Percentiles rank a stretch among this genome's conserved stretches.
Conservation (phyloP, 148 eudicot species). For the Camellia granthamiana region DNA sequence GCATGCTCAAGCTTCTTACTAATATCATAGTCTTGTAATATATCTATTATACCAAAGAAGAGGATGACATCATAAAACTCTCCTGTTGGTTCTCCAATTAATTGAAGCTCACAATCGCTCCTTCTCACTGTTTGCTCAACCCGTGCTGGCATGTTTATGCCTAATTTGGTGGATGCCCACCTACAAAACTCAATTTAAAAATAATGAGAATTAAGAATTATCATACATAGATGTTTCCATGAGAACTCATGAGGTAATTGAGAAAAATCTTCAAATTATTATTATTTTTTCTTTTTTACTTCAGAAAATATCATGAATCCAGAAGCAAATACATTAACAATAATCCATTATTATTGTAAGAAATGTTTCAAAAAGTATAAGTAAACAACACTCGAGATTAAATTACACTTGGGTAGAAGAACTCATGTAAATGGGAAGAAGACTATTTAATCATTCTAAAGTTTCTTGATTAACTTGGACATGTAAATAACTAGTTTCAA, state of each 20-base stretch:
- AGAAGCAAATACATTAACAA: too few relatives aligned
- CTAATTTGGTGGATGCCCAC: constrained; percentile 48
- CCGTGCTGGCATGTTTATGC: constrained; percentile 61
- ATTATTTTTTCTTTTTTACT: neutral
- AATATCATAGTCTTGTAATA: constrained; percentile 72
- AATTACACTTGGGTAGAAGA: neutral
- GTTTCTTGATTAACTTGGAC: too few relatives aligned
- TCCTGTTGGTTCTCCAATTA: constrained; percentile 66
- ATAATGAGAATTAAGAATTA: neutral
- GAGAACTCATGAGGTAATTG: neutral
- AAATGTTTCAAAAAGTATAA: neutral
- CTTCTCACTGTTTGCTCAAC: constrained; percentile 58
- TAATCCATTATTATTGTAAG: too few relatives aligned
- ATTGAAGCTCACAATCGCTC: constrained; percentile 47
- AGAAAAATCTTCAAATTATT: too few relatives aligned
- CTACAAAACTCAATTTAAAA: constrained; percentile 27
- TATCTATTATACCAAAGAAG: constrained; percentile 69
- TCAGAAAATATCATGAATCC: neutral
- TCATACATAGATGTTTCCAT: neutral
- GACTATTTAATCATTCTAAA: too few relatives aligned
- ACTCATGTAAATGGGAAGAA: neutral
- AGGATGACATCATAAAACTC: constrained; percentile 56
- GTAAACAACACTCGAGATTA: neutral
- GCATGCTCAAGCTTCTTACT: constrained; percentile 85
- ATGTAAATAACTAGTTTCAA: too few relatives aligned